Base-by-base conservation (phyloP, 345 rosid species). In the Populus simonii region DNA sequence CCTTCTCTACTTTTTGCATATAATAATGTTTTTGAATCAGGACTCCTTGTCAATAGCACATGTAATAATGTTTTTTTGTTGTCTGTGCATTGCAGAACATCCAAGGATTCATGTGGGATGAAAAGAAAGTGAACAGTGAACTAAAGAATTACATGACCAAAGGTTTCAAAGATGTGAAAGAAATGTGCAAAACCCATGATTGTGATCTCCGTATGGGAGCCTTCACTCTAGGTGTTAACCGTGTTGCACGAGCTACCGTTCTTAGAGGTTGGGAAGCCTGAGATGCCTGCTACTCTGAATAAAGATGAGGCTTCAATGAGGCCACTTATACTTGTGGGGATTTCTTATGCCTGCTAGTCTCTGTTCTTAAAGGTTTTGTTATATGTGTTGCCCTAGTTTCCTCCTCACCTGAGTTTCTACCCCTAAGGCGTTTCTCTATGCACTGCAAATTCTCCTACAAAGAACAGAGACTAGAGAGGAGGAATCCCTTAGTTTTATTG, bases 121-220 rank as follows among this genome's bases (percentile, higher is more conserved):
- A 92, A 53, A 92, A 87, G 86, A 92, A 92, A 79, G 99, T 95
- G 80, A 93, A 93, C 86, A 71, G 72, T 27, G 99, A 90, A 84
- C 90, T 96, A 1, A 81, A 31, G 83, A 93, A 85, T 22, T 96
- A 93, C 84, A 96, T 93, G 98, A 96, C 84, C 29, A 88, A 74
- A 38, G 96, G 94, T n/a, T 96, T 92, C 82, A 85, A 85, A 82
- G 93, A 87, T 53, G 77, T 93, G 80, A 96, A 93, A 86, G 90
- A 87, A 72, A 95, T 92, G 99, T 95, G 99, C 81, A 81, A 79
- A 76, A 86, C 93, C 41, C 97, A 93, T 78, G 83, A 89, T 8
- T 96, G 98, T 25, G 94, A 96, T 72, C 95, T 93, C 49, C 94
- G 99, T 6, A 93, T 93, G 98, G 99, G 99, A 81, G 99, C 99